Evolutionary conservation across 768 basidiomycete species (phyloP).

Genomic region (Tricholoma saponaceum): DNA sequence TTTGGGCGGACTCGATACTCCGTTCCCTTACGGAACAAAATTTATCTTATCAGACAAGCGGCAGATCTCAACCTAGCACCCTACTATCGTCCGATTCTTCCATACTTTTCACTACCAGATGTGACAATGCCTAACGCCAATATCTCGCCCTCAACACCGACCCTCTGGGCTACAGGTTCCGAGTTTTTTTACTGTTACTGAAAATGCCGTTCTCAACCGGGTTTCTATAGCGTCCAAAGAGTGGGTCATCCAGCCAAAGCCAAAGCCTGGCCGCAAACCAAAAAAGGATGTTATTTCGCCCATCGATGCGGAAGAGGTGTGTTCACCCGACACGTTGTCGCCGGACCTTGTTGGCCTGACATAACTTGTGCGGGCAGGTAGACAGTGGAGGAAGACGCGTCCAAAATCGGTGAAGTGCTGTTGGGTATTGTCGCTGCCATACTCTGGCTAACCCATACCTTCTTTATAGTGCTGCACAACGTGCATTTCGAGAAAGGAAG

Average conservation of each 20-base stretch:
- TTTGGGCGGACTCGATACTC: too few species aligned
- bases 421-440: constrained; percentile 7
- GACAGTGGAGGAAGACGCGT: constrained; percentile 66
- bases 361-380: constrained; percentile 17
- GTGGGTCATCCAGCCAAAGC: constrained; percentile 84
- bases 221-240: constrained; percentile 72
- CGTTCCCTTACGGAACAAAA: too few species aligned
- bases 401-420: constrained; percentile 58
- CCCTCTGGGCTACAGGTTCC: constrained; percentile 75
- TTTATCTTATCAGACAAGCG: constrained; percentile 53
- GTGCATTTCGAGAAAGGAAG: constrained; percentile 87
- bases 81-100: constrained; percentile 8
- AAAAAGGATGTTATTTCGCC: constrained; percentile 57
- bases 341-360: not conserved
- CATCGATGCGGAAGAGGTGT: constrained; percentile 39
- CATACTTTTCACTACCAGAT: constrained; percentile 11
- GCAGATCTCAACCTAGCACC: not conserved
- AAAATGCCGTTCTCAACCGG: constrained; percentile 5
- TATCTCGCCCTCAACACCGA: constrained; percentile 37
- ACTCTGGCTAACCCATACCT: constrained; percentile 4
- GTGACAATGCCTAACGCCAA: constrained; percentile 14
- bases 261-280: constrained; percentile 85
- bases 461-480: constrained; percentile 69
- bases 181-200: constrained; percentile 3
- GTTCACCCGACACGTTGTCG: constrained; percentile 12